These are phyloP conservation scores for Metschnikowia continentalis DNA, from an alignment of 805 yeast genomes.

Conservation along the genomic window DNA sequence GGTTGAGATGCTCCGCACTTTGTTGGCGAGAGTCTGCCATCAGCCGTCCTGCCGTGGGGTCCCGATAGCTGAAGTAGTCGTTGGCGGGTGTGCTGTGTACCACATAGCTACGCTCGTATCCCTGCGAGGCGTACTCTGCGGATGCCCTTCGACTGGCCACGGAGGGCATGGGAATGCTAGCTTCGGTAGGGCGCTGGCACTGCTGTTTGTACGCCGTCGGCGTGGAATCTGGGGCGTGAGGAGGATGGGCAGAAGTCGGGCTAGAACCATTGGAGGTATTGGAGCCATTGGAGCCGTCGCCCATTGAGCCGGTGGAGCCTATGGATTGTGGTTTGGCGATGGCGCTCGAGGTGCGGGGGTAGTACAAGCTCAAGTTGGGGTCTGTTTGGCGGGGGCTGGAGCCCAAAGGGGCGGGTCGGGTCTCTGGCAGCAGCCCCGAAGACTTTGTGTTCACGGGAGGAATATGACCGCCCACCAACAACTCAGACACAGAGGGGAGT, in stretches of 20 bases:
- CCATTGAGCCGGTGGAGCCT: neutral
- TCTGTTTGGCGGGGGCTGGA: conserved; percentile 11
- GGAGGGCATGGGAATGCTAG: neutral
- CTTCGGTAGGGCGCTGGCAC: neutral
- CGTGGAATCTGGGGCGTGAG: neutral
- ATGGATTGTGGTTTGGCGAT: neutral
- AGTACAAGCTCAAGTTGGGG: neutral
- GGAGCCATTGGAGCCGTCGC: neutral
- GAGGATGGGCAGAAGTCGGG: neutral
- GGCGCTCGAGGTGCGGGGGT: neutral
- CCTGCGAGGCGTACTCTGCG: neutral
- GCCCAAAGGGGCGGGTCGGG: conserved; percentile 3
- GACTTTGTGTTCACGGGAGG: conserved; percentile 1
- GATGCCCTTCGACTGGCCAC: neutral
- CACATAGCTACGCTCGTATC: conserved; percentile 1
- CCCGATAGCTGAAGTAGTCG: conserved; percentile 11
- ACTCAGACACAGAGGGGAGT: conserved; percentile 20
- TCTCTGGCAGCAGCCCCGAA: neutral
- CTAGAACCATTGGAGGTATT: neutral
- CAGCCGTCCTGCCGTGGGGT: conserved; percentile 4
- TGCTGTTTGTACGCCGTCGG: neutral
- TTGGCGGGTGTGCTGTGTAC: neutral
- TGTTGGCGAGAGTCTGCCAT: conserved; percentile 2
- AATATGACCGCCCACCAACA: conserved; percentile 18
- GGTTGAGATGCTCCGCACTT: conserved; percentile 4